Evolutionary conservation across 805 yeast genomes (phyloP), one percentile per base, ranked within the genome.

Genomic region (Sugiyamaella boreocaroliniensis): DNA sequence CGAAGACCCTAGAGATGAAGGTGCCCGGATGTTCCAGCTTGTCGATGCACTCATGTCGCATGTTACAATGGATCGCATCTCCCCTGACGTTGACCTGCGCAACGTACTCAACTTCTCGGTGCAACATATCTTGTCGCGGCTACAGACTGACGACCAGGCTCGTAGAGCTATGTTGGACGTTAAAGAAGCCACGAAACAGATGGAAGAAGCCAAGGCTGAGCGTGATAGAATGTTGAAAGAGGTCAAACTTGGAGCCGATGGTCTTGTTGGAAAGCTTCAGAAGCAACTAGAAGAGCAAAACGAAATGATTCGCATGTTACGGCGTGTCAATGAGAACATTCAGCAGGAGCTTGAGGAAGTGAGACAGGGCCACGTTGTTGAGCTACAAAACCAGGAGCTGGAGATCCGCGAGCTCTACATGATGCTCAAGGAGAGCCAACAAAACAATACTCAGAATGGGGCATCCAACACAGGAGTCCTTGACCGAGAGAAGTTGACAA

Each of bases 101-200:
- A 74, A 82, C n/a, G 81, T 87, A 14, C 75, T 88, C 58, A 86
- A 85, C 50, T 80, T 86, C 47, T 87, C 95, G 1, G 82, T 90
- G 37, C 89, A 86, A 61, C 74, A 81, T 51, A 71, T 92, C 45
- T 74, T 81, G 54, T 82, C 88, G 43, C 77, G 86, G 26, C 74
- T 90, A 63, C 82, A 83, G 59, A 86, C 96, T 0, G 97, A 92
- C 65, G 95, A 88, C 50, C 83, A 84, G 69, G 95, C 95, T 11
- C 75, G 82, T 49, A 76, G 85, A 55, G 95, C 96, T 55, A 76
- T 72, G 51, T 64, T 63, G 51, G 89, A 79, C 51, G 74, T 82
- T 40, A 76, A 76, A 61, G 79, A 75, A 45, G 76, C 82, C 42
- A 72, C 76, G 4, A 72, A 72, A 53, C 73, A 71, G 42, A 78